phyloP scores from a whole-genome alignment of 2,329 filamentous ascomycete species.

The Rutstroemia sp. region DNA sequence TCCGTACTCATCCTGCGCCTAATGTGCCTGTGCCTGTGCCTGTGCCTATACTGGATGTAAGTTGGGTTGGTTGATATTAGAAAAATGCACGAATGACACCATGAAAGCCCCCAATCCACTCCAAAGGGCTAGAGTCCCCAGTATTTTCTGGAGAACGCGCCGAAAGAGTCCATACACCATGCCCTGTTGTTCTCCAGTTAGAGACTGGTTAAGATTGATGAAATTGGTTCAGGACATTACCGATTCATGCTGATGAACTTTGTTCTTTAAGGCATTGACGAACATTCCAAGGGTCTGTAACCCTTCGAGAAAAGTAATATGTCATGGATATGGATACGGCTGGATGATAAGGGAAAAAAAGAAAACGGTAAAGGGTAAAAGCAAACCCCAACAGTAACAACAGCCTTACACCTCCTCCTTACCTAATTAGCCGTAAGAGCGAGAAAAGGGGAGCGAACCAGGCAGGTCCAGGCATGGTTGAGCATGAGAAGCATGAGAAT shows the following conservation, averaged over 20 bases:
- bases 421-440: no score
- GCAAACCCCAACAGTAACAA: no score
- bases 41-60: neutral
- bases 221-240: conserved; percentile 12
- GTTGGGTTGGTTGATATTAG: neutral
- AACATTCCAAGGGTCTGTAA: conserved; percentile 4
- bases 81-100: neutral
- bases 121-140: no score
- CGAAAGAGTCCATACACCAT: conserved; percentile 2
- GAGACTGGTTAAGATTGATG: neutral
- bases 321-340: neutral
- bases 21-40: no score
- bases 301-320: neutral
- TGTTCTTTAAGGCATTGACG: conserved; percentile 10
- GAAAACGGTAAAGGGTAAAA: neutral
- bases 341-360: neutral
- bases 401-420: no score
- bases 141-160: neutral
- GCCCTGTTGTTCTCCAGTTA: neutral
- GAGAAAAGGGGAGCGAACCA: no score
- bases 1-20: no score
- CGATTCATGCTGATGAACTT: conserved; percentile 13
- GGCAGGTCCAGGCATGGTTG: no score
- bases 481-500: neutral
- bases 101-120: no score